A percentile compares a stretch with the other conserved stretches of the same genome.
Evolutionary conservation across 1,284 basidiomycete species (phyloP).

Genomic region (Amylostereum areolatum): DNA sequence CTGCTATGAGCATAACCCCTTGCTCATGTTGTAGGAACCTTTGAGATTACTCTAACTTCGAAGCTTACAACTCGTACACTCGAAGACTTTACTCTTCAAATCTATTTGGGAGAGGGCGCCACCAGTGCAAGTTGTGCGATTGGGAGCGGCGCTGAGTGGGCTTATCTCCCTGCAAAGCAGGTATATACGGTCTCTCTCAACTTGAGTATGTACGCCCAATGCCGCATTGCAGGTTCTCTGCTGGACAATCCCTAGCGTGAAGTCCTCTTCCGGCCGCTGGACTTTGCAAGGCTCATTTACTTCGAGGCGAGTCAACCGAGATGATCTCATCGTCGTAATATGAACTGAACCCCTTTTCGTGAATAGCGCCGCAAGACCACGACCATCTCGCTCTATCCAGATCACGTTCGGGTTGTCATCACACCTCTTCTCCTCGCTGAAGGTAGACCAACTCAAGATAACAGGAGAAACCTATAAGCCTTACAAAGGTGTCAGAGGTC

Average conservation of each 20-base stretch:
- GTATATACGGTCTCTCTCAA: conserved; percentile 28
- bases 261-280: conserved; percentile 59
- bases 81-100: conserved; percentile 65
- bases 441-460: conserved; percentile 83
- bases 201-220: not conserved
- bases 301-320: no score
- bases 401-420: conserved; percentile 69
- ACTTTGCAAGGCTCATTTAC: conserved; percentile 74
- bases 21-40: conserved; percentile 44
- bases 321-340: no score
- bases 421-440: conserved; percentile 74
- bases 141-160: conserved; percentile 70
- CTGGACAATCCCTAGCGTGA: conserved; percentile 73
- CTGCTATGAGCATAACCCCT: conserved; percentile 1
- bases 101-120: conserved; percentile 70
- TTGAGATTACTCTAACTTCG: conserved; percentile 69
- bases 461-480: conserved; percentile 76
- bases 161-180: conserved; percentile 66
- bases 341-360: conserved; percentile 33
- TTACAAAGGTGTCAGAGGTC: conserved; percentile 61
- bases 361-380: conserved; percentile 31
- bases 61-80: conserved; percentile 59
- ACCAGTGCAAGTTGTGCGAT: conserved; percentile 59
- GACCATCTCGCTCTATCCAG: conserved; percentile 66
- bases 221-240: conserved; percentile 44